Evolutionary conservation across 108 stramenopile genomes (phyloP).

Genomic region (Aurantiochytrium sp.): DNA sequence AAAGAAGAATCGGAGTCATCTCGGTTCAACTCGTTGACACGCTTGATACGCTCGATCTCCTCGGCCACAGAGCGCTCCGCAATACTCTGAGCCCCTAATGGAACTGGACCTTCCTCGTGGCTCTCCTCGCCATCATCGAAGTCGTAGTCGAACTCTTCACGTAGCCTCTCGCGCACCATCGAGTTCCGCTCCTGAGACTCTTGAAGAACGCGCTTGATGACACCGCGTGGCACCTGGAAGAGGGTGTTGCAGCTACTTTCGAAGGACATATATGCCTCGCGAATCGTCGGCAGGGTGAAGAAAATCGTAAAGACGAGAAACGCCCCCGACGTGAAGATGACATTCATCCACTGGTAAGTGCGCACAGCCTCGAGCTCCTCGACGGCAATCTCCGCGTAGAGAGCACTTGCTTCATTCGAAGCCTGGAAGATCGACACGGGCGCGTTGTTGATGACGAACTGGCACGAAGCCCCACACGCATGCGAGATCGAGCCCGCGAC

Average conservation of each 20-base stretch:
- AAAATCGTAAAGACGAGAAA: background rate
- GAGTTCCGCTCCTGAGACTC: background rate
- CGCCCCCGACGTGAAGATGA: background rate
- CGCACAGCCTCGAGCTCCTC: background rate
- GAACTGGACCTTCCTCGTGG: background rate
- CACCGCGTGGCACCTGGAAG: background rate
- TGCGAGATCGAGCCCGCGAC: background rate
- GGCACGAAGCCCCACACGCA: background rate
- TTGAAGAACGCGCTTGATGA: background rate
- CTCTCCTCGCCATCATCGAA: conserved; percentile 4
- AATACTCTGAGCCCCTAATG: background rate
- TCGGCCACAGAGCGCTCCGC: background rate
- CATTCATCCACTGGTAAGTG: background rate
- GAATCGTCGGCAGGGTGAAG: background rate
- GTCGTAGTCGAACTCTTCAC: background rate
- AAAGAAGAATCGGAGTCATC: background rate
- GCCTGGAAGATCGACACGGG: background rate
- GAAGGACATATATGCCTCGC: background rate
- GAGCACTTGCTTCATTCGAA: background rate
- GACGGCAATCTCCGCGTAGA: background rate
- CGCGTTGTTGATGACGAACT: background rate
- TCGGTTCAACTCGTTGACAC: background rate
- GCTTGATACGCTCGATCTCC: background rate
- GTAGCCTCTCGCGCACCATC: background rate
- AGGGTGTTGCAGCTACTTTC: background rate